Evolutionary conservation across 2,329 filamentous ascomycete genomes (phyloP), one percentile per base, ranked within the genome.

Genomic region (Knufia petricola): DNA sequence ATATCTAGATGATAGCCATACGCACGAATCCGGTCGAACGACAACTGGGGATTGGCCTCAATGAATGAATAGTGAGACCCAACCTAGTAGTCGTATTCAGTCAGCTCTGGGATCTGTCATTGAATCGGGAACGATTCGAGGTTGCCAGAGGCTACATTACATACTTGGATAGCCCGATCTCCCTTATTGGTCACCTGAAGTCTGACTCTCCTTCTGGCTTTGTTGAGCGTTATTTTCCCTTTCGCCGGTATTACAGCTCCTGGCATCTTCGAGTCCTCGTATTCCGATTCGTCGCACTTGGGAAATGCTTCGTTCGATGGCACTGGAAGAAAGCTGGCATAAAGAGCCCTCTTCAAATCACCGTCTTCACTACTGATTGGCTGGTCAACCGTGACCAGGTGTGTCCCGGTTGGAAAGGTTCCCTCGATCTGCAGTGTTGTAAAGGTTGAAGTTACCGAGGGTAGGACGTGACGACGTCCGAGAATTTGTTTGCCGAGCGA

Each of bases 41-140:
- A 79, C 43, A 96, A 76, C 64, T 86, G 79, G 0, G 88, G 86
- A 66, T 96, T 96, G n/a, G 82, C 84, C 70, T 96, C 90, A 61
- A 94, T 80, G 64, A 96, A 94, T 68, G 95, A 90, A 65, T 95
- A 96, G 68, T 96, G 90, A n/a, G n/a, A n/a, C n/a, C n/a, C n/a
- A n/a, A n/a, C n/a, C n/a, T n/a, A n/a, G n/a, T n/a, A n/a, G n/a
- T n/a, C n/a, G n/a, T n/a, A n/a, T n/a, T n/a, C n/a, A n/a, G n/a
- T n/a, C n/a, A n/a, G n/a, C n/a, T n/a, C n/a, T n/a, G n/a, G n/a
- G n/a, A n/a, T n/a, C n/a, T n/a, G n/a, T n/a, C n/a, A n/a, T n/a
- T n/a, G n/a, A n/a, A n/a, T n/a, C n/a, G n/a, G n/a, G n/a, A n/a
- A n/a, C n/a, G n/a, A n/a, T n/a, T n/a, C n/a, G n/a, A n/a, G n/a